A percentile compares a stretch with the other conserved stretches of the same genome.
These are phyloP conservation scores for Eucalyptus viminalis DNA, from an alignment of 345 rosid species.

Conservation along the genomic window DNA sequence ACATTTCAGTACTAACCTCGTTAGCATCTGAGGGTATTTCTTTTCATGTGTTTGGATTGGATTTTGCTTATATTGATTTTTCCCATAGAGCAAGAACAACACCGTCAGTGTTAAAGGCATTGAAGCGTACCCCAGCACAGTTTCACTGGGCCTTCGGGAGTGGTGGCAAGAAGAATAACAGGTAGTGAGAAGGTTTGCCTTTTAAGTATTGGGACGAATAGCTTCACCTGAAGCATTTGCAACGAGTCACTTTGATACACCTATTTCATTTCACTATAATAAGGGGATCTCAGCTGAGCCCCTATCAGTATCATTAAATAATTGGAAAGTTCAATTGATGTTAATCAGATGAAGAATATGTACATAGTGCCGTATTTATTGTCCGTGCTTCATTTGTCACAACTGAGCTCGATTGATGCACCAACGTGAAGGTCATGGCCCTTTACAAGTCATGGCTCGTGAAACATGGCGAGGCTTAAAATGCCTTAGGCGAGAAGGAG, in stretches of 20 bases:
- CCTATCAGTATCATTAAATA: not conserved
- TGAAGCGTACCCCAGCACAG: slow-evolving; percentile 52
- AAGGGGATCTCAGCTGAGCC: not conserved
- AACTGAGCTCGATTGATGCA: slow-evolving; percentile 14
- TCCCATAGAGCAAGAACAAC: slow-evolving; percentile 65
- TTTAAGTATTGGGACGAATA: not conserved
- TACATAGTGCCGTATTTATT: not conserved
- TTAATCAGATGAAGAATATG: not conserved
- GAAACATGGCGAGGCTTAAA: slow-evolving; percentile 49
- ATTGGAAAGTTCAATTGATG: not conserved
- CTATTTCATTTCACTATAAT: too few species aligned
- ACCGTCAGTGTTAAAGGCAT: slow-evolving; percentile 60
- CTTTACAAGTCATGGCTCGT: slow-evolving; percentile 63
- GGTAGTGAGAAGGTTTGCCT: slow-evolving; percentile 5
- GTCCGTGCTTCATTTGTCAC: not conserved
- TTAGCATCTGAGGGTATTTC: not conserved
- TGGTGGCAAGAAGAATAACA: slow-evolving; percentile 16
- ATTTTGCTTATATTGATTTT: not conserved
- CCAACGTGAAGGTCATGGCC: slow-evolving; percentile 49
- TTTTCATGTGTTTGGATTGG: not conserved
- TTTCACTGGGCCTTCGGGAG: slow-evolving; percentile 45
- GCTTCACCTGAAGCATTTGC: not conserved
- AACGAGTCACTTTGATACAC: not conserved
- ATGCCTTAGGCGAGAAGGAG: slow-evolving; percentile 56
- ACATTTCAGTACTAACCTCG: not conserved